Conservation (phyloP, 2,329 filamentous ascomycete genomes). For the Scolecobasidium constrictum region DNA sequence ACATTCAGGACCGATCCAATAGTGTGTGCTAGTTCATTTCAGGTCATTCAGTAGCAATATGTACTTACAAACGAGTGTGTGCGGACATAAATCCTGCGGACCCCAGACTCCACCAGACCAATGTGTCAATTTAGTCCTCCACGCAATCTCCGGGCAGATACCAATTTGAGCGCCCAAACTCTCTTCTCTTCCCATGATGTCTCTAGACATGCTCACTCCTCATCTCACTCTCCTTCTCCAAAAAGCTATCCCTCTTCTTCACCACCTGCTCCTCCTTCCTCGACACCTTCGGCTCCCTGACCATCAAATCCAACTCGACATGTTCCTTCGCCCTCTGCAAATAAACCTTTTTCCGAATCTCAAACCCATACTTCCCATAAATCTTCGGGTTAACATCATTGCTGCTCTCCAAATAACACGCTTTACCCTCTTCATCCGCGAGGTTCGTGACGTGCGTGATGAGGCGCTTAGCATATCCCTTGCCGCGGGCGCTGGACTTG, state of each 20-base stretch:
- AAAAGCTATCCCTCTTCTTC: conserved; percentile 8
- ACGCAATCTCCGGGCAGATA: too few relatives aligned
- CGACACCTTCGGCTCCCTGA: conserved; percentile 59
- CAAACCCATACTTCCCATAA: conserved; percentile 68
- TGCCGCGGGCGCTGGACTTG: conserved; percentile 56
- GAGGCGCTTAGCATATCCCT: conserved; percentile 61
- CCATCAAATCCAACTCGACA: conserved; percentile 68
- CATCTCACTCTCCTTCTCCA: conserved; percentile 7
- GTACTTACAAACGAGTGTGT: too few relatives aligned
- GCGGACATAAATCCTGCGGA: too few relatives aligned
- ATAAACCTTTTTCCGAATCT: conserved; percentile 48
- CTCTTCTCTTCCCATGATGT: too few relatives aligned
- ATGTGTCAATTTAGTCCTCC: too few relatives aligned
- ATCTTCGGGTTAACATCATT: conserved; percentile 56
- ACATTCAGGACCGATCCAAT: too few relatives aligned
- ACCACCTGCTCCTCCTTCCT: too few relatives aligned
- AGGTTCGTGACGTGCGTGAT: conserved; percentile 54
- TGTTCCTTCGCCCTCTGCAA: conserved; percentile 48
- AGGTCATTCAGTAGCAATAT: too few relatives aligned
- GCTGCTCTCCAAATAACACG: conserved; percentile 72
- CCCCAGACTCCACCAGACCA: too few relatives aligned
- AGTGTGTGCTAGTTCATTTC: too few relatives aligned
- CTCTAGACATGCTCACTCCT: too few relatives aligned
- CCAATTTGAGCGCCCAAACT: too few relatives aligned
- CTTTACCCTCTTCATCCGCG: conserved; percentile 57